Base-by-base conservation (phyloP, 257 asterid species). In the Asclepias syriaca region DNA sequence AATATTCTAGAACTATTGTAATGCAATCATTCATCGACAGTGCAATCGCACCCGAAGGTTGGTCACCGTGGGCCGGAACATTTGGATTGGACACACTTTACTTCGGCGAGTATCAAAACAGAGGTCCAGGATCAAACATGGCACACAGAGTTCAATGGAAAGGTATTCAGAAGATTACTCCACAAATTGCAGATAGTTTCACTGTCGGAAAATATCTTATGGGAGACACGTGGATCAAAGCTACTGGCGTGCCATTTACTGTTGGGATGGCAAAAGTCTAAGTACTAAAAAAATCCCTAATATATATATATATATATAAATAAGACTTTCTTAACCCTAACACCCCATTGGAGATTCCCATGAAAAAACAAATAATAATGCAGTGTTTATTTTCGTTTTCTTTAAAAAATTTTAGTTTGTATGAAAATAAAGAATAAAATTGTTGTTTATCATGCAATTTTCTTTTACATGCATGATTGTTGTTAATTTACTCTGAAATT, bases 31-130 rank as follows among this genome's bases (percentile, higher is more conserved):
- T 11, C 74, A 88, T 92, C 50, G 92, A 77, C 2, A 82, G 77
- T 8, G 76, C 82, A 78, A 83, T 92, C 27, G 80, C 72, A 1
- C 98, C 98, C 0, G 82, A 72, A 58, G 98, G 96, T 6, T 92
- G 93, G 96, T 65, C 92, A 0, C 91, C 91, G 14, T 93, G 98
- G 98, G 72, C 72, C 66, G 98, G 97, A 2, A 79, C 73, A 0
- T 90, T 67, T 24, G 97, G 76, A 0, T 68, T 87, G 3, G 74
- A 87, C 55, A 93, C 97, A 0, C 57, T 81, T 40, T 92, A 81
- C 75, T 93, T 88, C 10, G 98, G 87, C 0, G 98, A 93, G 89
- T 90, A 81, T 68, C 69, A 80, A 37, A 93, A 93, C 77, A 79
- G 68, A 0, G 98, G 98, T 7, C 49, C 85, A 46, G 98, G 98